A percentile compares a stretch with the other conserved stretches of the same genome.
These are phyloP conservation scores for Blastocystis sp. DNA, from an alignment of 352 stramenopile species.

Conservation along the genomic window DNA sequence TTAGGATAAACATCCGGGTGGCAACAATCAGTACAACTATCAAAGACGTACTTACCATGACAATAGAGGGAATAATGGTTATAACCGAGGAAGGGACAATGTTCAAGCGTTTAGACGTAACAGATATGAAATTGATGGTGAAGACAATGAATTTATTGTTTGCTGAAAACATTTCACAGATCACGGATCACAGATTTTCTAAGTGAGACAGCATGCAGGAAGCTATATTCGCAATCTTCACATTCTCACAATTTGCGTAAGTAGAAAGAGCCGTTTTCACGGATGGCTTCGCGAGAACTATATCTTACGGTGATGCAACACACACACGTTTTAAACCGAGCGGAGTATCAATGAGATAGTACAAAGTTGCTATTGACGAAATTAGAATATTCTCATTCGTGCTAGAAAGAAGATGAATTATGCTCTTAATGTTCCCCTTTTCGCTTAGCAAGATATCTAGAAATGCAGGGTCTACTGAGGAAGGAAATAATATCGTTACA, in stretches of 20 bases:
- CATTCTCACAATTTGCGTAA: conserved; percentile 7
- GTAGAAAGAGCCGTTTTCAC: not conserved
- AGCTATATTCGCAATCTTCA: not conserved
- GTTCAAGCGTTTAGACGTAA: too few relatives aligned
- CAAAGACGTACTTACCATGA: not conserved
- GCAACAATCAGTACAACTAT: not conserved
- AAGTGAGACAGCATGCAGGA: not conserved
- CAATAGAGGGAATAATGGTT: not conserved
- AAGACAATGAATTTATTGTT: not conserved
- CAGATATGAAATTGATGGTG: not conserved
- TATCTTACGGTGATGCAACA: not conserved
- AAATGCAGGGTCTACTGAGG: not conserved
- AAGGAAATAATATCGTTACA: not conserved
- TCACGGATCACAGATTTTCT: not conserved
- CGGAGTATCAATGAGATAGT: not conserved
- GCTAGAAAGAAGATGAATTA: not conserved
- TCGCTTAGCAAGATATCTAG: not conserved
- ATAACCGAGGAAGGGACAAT: not conserved
- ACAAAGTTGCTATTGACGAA: conserved; percentile 3
- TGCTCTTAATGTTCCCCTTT: not conserved
- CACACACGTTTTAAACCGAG: not conserved
- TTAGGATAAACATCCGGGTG: not conserved
- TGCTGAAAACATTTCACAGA: not conserved
- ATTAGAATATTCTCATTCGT: conserved; percentile 34
- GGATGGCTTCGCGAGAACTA: not conserved